Evolutionary conservation across 192 early-diverging fungal species (phyloP).

Genomic region (Phlyctochytrium bullatum): DNA sequence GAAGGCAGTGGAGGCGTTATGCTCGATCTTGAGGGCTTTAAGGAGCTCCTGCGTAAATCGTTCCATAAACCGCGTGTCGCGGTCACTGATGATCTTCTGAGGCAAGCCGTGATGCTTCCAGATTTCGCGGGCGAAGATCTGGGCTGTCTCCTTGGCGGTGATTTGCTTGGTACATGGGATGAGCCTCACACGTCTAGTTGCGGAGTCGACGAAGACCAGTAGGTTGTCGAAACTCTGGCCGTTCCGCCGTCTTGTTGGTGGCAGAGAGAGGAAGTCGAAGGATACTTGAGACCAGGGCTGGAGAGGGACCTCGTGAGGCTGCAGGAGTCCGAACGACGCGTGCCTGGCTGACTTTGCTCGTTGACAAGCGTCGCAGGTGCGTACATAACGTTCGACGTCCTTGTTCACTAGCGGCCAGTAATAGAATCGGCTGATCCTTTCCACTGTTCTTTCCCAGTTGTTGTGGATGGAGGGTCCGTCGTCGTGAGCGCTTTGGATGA

Average conservation of each 20-base stretch:
- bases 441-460: constrained; percentile 16
- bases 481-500: constrained; percentile 1
- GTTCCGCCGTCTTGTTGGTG: neutral
- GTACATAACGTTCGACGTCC: neutral
- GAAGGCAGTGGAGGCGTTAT: constrained; percentile 11
- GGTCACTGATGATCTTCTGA: constrained; percentile 41
- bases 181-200: constrained; percentile 34
- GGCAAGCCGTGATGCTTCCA: constrained; percentile 37
- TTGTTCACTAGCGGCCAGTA: constrained; percentile 1
- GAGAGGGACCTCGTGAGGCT: constrained; percentile 25
- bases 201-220: constrained; percentile 43
- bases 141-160: constrained; percentile 8
- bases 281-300: constrained; percentile 37
- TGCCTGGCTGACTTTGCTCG: constrained; percentile 25
- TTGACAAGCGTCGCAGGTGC: constrained; percentile 3
- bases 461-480: constrained; percentile 5
- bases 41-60: constrained; percentile 31
- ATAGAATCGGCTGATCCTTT: constrained; percentile 7
- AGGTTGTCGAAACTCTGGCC: constrained; percentile 32
- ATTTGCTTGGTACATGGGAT: neutral
- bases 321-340: constrained; percentile 34
- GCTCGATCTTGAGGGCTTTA: constrained; percentile 18
- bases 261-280: constrained; percentile 49
- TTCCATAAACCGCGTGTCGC: constrained; percentile 42
- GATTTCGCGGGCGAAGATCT: constrained; percentile 1